Evolutionary conservation across 805 yeast genomes (phyloP).

Genomic region (Lachancea quebecensis): DNA sequence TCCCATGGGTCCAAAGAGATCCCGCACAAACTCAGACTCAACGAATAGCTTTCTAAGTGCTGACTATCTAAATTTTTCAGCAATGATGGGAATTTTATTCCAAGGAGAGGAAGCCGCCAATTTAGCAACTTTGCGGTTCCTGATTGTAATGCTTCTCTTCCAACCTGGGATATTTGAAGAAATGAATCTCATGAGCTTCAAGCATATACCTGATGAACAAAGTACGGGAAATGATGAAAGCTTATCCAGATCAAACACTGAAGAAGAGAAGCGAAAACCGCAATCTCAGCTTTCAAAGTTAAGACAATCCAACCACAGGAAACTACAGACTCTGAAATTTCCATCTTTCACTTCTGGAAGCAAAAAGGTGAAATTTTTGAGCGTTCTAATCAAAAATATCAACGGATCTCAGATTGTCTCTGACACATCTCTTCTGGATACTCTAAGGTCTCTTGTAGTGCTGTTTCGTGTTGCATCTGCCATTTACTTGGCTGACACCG

Average conservation of each 20-base stretch:
- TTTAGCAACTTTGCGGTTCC: slow-evolving; percentile 23
- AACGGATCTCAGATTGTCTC: slow-evolving; percentile 22
- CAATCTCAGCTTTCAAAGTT: slow-evolving; percentile 2
- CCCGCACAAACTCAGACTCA: background rate
- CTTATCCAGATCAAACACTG: background rate
- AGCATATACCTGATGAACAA: slow-evolving; percentile 17
- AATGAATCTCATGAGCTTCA: slow-evolving; percentile 19
- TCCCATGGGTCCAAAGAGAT: background rate
- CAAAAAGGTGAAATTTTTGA: slow-evolving; percentile 22
- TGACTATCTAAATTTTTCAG: slow-evolving; percentile 2
- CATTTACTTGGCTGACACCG: slow-evolving; percentile 2
- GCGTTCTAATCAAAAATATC: slow-evolving; percentile 22
- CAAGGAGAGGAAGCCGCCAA: slow-evolving; percentile 22
- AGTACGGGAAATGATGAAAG: slow-evolving; percentile 2
- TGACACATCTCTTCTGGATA: slow-evolving; percentile 22
- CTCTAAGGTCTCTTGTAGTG: slow-evolving; percentile 17
- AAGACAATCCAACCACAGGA: slow-evolving; percentile 2
- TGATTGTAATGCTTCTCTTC: slow-evolving; percentile 20
- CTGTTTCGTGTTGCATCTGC: slow-evolving; percentile 7
- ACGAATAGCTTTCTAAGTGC: background rate
- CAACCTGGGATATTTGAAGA: slow-evolving; percentile 23
- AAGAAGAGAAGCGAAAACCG: slow-evolving; percentile 11
- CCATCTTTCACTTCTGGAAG: slow-evolving; percentile 12
- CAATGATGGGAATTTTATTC: slow-evolving; percentile 1
- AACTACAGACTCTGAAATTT: slow-evolving; percentile 21